Evolutionary conservation across 148 eudicot species (phyloP).

Genomic region (Amaranthus palmeri): DNA sequence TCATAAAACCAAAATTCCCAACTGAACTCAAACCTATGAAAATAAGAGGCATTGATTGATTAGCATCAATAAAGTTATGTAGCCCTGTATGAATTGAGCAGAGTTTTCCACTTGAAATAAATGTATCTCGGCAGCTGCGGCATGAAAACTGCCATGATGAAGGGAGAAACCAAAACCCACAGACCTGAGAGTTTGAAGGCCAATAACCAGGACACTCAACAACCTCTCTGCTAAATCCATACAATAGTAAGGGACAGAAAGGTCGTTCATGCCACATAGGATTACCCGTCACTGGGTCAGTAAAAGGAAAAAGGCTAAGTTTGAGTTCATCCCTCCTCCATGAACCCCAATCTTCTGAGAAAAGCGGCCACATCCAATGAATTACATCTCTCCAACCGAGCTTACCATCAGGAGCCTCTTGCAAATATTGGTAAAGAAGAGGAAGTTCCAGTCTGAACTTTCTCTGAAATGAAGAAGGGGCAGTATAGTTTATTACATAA

Average conservation of each 20-base stretch:
- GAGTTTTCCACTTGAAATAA: slow-evolving; percentile 34
- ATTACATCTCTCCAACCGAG: slow-evolving; percentile 78
- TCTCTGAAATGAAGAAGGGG: slow-evolving; percentile 77
- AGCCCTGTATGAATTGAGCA: slow-evolving; percentile 57
- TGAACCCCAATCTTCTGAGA: slow-evolving; percentile 87
- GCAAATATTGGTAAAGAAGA: slow-evolving; percentile 58
- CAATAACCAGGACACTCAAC: slow-evolving; percentile 96
- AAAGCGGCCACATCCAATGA: slow-evolving; percentile 99
- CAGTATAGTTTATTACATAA: slow-evolving; percentile 83
- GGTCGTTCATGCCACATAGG: slow-evolving; percentile 77
- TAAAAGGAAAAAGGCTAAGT: slow-evolving; percentile 77
- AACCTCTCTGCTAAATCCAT: slow-evolving; percentile 92
- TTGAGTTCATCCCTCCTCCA: slow-evolving; percentile 78
- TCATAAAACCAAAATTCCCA: slow-evolving; percentile 87
- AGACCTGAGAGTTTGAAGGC: slow-evolving; percentile 72
- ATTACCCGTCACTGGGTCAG: slow-evolving; percentile 87
- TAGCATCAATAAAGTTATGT: slow-evolving; percentile 40
- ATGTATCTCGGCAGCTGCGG: slow-evolving; percentile 44
- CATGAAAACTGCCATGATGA: slow-evolving; percentile 87
- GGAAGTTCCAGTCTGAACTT: slow-evolving; percentile 66
- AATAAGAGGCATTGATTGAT: slow-evolving; percentile 46
- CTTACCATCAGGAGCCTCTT: slow-evolving; percentile 61
- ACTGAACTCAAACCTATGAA: slow-evolving; percentile 77
- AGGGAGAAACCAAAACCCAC: slow-evolving; percentile 97
- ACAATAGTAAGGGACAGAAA: slow-evolving; percentile 71